These are phyloP conservation scores for Paraglomus brasilianum DNA, from an alignment of 192 early-diverging fungal genomes.

Conservation along the genomic window DNA sequence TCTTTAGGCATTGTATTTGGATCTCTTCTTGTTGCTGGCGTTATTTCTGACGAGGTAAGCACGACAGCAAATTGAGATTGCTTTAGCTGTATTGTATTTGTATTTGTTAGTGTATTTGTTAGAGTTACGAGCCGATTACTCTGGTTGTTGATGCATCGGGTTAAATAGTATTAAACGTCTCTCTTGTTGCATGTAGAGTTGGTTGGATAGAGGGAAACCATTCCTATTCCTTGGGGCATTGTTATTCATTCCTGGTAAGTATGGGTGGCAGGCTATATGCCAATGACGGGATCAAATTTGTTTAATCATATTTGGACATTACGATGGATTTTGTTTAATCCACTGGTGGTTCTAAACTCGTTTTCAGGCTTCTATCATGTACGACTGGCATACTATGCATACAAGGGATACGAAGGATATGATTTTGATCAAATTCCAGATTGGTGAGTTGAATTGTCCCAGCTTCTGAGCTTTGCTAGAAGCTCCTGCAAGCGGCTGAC, in stretches of 20 bases:
- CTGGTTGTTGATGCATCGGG: not conserved
- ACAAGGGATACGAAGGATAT: constrained; percentile 53
- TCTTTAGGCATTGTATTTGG: constrained; percentile 48
- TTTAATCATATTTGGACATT: not conserved
- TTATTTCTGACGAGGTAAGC: constrained; percentile 47
- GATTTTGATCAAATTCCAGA: constrained; percentile 51
- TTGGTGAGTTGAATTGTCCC: no score
- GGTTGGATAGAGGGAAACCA: constrained; percentile 53
- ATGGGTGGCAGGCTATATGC: not conserved
- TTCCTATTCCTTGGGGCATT: constrained; percentile 55
- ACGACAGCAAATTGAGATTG: not conserved
- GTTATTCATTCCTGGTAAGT: constrained; percentile 60
- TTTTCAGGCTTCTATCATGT: constrained; percentile 56
- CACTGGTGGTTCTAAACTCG: not conserved
- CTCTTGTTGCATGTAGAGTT: constrained; percentile 33
- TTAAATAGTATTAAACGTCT: not conserved
- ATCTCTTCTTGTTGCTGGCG: constrained; percentile 49
- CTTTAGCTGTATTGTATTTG: not conserved
- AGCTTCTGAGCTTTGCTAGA: no score
- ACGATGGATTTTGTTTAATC: not conserved
- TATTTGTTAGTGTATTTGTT: not conserved
- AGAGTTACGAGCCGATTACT: not conserved
- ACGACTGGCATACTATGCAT: constrained; percentile 57
- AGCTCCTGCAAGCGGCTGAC: no score
- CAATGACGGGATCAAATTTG: not conserved